phyloP scores from a whole-genome alignment of 2,329 filamentous ascomycete species.

The Talaromyces amestolkiae region DNA sequence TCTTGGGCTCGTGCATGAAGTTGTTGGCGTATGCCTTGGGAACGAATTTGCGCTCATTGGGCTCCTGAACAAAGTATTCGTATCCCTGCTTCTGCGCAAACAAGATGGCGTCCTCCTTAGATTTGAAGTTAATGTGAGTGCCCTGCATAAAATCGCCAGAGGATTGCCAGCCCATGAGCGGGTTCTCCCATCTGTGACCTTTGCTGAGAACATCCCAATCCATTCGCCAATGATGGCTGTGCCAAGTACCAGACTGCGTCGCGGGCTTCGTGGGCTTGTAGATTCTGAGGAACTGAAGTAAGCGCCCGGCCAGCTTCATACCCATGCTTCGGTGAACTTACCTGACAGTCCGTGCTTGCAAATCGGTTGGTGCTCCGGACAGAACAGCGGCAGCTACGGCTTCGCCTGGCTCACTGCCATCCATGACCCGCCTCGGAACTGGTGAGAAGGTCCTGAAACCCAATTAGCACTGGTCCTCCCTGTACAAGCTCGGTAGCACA shows the following conservation, averaged over 20 bases:
- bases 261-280: slow-evolving; percentile 90
- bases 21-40: slow-evolving; percentile 98
- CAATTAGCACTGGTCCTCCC: slow-evolving; percentile 28
- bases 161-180: slow-evolving; percentile 97
- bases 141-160: slow-evolving; percentile 94
- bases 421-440: slow-evolving; percentile 82
- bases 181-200: slow-evolving; percentile 97
- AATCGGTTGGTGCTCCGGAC: slow-evolving; percentile 87
- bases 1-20: slow-evolving; percentile 79
- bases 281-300: slow-evolving; percentile 62
- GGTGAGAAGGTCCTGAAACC: slow-evolving; percentile 76
- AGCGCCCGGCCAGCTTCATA: not conserved
- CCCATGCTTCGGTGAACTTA: slow-evolving; percentile 46
- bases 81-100: slow-evolving; percentile 99
- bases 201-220: slow-evolving; percentile 94
- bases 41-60: slow-evolving; percentile 77
- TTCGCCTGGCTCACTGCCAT: slow-evolving; percentile 78
- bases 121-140: slow-evolving; percentile 83
- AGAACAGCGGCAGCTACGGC: slow-evolving; percentile 77
- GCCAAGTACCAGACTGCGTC: slow-evolving; percentile 90
- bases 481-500: slow-evolving; percentile 32
- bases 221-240: slow-evolving; percentile 86
- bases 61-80: slow-evolving; percentile 98
- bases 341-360: slow-evolving; percentile 92
- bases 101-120: slow-evolving; percentile 87